These are phyloP conservation scores for Dendrobium officinale DNA, from an alignment of 106 monocot genomes.

Conservation along the genomic window DNA sequence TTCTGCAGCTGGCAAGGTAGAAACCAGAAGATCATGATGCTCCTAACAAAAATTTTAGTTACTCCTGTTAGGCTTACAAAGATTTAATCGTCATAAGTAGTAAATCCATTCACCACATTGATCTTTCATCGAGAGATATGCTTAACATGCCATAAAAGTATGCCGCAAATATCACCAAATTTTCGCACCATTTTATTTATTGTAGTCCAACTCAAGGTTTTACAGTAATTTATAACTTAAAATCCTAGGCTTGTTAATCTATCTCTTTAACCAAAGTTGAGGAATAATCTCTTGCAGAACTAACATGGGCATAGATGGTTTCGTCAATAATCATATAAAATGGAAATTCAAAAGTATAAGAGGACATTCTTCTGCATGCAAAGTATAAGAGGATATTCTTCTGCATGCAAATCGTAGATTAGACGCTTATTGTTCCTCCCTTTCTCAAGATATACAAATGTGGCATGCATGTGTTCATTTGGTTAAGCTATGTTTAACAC, in stretches of 20 bases:
- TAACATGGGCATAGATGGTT: neutral
- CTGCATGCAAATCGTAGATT: neutral
- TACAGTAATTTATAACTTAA: neutral
- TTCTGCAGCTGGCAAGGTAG: slow-evolving; percentile 69
- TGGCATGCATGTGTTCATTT: slow-evolving; percentile 1
- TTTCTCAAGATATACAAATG: neutral
- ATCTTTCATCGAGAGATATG: neutral
- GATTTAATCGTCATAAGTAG: neutral
- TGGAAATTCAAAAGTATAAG: neutral
- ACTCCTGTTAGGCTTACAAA: neutral
- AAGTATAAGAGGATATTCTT: neutral
- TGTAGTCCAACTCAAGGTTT: neutral
- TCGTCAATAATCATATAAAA: neutral
- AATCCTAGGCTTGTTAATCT: neutral
- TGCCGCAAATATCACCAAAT: neutral
- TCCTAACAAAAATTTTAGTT: slow-evolving; percentile 42
- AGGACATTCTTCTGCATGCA: neutral
- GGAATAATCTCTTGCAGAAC: neutral
- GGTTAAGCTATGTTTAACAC: neutral
- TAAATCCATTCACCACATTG: neutral
- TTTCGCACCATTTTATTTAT: neutral
- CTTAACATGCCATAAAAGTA: neutral
- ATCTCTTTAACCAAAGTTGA: neutral
- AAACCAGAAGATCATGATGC: slow-evolving; percentile 87
- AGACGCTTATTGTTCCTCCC: neutral